Conservation (phyloP, 805 yeast species). For the Brettanomyces custersianus region DNA sequence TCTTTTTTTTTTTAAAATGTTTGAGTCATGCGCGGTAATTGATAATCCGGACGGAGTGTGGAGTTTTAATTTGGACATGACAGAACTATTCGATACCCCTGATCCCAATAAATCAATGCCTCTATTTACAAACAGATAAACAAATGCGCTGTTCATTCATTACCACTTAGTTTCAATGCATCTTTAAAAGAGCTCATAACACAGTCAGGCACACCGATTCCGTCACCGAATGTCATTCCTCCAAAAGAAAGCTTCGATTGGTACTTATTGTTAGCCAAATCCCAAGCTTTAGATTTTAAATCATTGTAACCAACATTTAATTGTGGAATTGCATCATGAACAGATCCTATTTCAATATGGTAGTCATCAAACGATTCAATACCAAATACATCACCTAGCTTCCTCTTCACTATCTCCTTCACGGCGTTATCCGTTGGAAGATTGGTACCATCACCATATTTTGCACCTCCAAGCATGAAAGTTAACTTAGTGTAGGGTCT, state of each 20-base stretch:
- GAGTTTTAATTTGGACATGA: too few species aligned
- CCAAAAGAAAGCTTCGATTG: slow-evolving; percentile 45
- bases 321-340: slow-evolving; percentile 67
- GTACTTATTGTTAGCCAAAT: slow-evolving; percentile 26
- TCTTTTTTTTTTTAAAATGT: too few species aligned
- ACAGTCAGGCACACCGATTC: slow-evolving; percentile 88
- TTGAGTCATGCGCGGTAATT: too few species aligned
- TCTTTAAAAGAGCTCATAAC: slow-evolving; percentile 53
- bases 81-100: too few species aligned
- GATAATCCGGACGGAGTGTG: too few species aligned
- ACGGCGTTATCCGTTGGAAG: slow-evolving; percentile 16
- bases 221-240: slow-evolving; percentile 73
- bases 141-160: too few species aligned
- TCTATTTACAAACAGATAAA: too few species aligned
- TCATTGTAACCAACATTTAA: slow-evolving; percentile 61
- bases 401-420: slow-evolving; percentile 15
- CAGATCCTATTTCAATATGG: slow-evolving; percentile 30
- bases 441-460: slow-evolving; percentile 10
- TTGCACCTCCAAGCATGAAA: slow-evolving; percentile 78
- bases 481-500: slow-evolving; percentile 62
- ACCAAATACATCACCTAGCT: slow-evolving; percentile 10
- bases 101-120: too few species aligned
- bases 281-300: slow-evolving; percentile 27
- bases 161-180: slow-evolving; percentile 29
- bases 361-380: slow-evolving; percentile 11